Percentiles rank a stretch among this genome's conserved stretches.
Evolutionary conservation across 2,329 filamentous ascomycete genomes (phyloP).

Genomic region (Canariomyces notabilis): DNA sequence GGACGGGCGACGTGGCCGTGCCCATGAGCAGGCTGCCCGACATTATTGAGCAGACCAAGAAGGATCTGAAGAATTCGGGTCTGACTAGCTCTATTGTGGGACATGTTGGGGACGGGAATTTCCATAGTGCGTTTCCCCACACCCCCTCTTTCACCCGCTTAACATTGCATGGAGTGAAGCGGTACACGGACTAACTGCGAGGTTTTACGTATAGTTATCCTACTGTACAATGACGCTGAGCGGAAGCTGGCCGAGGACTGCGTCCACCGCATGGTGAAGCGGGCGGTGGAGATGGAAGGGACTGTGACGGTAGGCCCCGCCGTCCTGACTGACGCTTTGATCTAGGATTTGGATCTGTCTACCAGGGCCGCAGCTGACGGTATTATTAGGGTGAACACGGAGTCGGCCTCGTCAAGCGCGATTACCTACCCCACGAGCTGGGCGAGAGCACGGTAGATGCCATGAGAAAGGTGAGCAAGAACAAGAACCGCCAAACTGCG

Average conservation of each 20-base stretch:
- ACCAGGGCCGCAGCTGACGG: background rate
- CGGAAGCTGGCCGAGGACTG: conserved; percentile 62
- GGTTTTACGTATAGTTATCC: conserved; percentile 47
- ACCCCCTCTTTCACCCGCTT: background rate
- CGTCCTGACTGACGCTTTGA: background rate
- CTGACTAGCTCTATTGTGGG: conserved; percentile 69
- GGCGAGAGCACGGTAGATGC: conserved; percentile 69
- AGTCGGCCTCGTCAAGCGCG: conserved; percentile 77
- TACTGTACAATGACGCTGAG: conserved; percentile 61
- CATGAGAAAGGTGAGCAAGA: conserved; percentile 65
- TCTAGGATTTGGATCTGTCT: background rate
- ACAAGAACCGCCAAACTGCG: background rate
- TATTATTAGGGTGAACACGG: conserved; percentile 66
- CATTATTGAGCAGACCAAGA: conserved; percentile 74
- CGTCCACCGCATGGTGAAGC: conserved; percentile 80
- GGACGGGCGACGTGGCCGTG: conserved; percentile 84
- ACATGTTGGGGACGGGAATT: conserved; percentile 67
- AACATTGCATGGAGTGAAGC: too few relatives aligned
- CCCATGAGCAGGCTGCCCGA: conserved; percentile 69
- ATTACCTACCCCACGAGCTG: conserved; percentile 75
- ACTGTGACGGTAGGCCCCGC: conserved; percentile 64
- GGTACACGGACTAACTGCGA: background rate
- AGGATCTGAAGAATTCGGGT: conserved; percentile 64
- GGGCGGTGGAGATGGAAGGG: conserved; percentile 77
- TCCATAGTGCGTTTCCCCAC: conserved; percentile 40